Conservation (phyloP, 306 rosid genomes). For the Vigna trinervia region DNA sequence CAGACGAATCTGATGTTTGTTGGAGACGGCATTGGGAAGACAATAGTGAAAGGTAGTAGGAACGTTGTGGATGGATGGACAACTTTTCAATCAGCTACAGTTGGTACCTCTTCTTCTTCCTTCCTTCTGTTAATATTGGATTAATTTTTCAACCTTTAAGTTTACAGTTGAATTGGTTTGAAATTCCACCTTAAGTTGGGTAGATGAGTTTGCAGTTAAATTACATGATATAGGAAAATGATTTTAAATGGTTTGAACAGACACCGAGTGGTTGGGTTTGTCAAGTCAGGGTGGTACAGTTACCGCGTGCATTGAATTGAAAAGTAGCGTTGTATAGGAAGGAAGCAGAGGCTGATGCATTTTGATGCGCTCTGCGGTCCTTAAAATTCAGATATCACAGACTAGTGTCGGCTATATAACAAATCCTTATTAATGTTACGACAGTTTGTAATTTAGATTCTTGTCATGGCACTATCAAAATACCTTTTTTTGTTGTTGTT, state of each 20-base stretch:
- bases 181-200: neutral
- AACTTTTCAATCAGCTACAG: slow-evolving; percentile 90
- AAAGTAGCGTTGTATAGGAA: slow-evolving; percentile 3
- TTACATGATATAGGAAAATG: neutral
- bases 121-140: neutral
- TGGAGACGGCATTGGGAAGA: slow-evolving; percentile 89
- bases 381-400: slow-evolving; percentile 31
- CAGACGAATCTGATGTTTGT: slow-evolving; percentile 71
- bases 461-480: neutral
- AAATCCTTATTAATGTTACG: neutral
- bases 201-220: neutral
- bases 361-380: slow-evolving; percentile 4
- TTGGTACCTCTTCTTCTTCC: slow-evolving; percentile 60
- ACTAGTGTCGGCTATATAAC: neutral
- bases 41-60: slow-evolving; percentile 72
- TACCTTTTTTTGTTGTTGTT: neutral
- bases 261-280: slow-evolving; percentile 24
- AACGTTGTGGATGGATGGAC: slow-evolving; percentile 88
- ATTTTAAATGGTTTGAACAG: slow-evolving; percentile 18
- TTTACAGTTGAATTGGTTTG: neutral
- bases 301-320: neutral
- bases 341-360: neutral
- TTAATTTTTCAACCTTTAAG: neutral
- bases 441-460: neutral
- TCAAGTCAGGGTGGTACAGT: neutral